These are phyloP conservation scores for Phlyctochytrium planicorne DNA, from an alignment of 192 early-diverging fungal species.

Conservation along the genomic window DNA sequence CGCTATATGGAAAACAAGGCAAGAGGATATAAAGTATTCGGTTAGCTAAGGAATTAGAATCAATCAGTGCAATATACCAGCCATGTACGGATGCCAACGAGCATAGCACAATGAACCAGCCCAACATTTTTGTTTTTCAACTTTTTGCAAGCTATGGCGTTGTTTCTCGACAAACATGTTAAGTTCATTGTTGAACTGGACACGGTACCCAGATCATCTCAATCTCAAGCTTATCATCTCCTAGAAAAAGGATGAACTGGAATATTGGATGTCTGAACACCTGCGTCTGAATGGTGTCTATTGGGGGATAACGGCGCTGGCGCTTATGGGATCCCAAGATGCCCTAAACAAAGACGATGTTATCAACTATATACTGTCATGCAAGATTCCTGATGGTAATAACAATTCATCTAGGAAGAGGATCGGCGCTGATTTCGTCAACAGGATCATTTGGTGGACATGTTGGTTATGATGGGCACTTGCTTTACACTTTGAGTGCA, in stretches of 20 bases:
- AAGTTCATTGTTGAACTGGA: conserved; percentile 44
- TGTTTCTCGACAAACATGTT: conserved; percentile 38
- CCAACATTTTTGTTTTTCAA: no score
- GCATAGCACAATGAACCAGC: no score
- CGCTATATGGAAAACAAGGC: not conserved
- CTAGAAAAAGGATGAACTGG: conserved; percentile 82
- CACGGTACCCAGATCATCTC: conserved; percentile 38
- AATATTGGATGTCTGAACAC: conserved; percentile 94
- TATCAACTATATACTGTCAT: conserved; percentile 75
- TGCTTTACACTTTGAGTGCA: conserved; percentile 87
- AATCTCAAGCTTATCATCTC: no score
- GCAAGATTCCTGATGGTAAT: conserved; percentile 78
- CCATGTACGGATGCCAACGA: no score
- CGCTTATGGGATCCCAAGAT: conserved; percentile 63
- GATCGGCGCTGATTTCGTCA: not conserved
- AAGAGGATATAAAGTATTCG: no score
- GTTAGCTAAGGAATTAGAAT: no score
- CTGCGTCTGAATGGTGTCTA: conserved; percentile 87
- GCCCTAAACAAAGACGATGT: conserved; percentile 71
- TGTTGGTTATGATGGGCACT: conserved; percentile 82
- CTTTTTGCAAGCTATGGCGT: no score
- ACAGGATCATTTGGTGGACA: conserved; percentile 89
- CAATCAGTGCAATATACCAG: no score
- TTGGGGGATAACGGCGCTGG: conserved; percentile 87
- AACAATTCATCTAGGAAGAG: no score